Conservation (phyloP, 768 basidiomycete genomes). For the Boletus vermiculosoides region DNA sequence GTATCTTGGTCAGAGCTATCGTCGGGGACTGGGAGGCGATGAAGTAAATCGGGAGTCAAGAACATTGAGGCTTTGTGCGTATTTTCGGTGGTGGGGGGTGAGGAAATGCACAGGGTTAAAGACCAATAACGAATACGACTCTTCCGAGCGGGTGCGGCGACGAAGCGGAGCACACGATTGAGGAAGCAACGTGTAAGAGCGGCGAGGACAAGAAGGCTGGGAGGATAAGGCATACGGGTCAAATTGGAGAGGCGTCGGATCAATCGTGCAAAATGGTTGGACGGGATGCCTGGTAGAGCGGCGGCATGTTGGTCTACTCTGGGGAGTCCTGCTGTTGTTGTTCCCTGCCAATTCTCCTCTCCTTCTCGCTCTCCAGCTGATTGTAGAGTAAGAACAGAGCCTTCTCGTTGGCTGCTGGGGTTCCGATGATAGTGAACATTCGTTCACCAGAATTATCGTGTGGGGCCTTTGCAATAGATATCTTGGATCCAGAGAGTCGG, state of each 20-base stretch:
- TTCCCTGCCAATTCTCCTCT: slow-evolving; percentile 85
- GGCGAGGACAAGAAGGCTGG: slow-evolving; percentile 29
- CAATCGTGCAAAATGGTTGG: slow-evolving; percentile 11
- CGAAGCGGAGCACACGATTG: slow-evolving; percentile 10
- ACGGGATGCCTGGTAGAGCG: neutral
- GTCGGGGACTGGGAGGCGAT: slow-evolving; percentile 13
- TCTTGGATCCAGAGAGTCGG: slow-evolving; percentile 95
- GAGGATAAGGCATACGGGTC: slow-evolving; percentile 27
- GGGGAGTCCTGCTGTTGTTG: slow-evolving; percentile 77
- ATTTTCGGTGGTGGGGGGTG: slow-evolving; percentile 21
- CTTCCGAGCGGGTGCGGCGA: slow-evolving; percentile 13
- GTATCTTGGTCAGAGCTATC: slow-evolving; percentile 26
- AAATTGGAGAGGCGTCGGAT: slow-evolving; percentile 15
- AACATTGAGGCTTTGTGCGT: slow-evolving; percentile 25
- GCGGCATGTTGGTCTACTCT: slow-evolving; percentile 22
- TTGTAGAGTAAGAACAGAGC: slow-evolving; percentile 97
- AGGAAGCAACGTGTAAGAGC: slow-evolving; percentile 13
- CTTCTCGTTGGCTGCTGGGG: slow-evolving; percentile 95
- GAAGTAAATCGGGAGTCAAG: slow-evolving; percentile 28
- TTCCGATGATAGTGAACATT: slow-evolving; percentile 99
- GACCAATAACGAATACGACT: slow-evolving; percentile 24
- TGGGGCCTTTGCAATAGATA: slow-evolving; percentile 98
- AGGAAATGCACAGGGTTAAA: slow-evolving; percentile 25
- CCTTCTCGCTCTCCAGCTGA: slow-evolving; percentile 95
- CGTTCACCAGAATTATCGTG: slow-evolving; percentile 99